Base-by-base conservation (phyloP, 2,329 filamentous ascomycete genomes). In the Xylariales sp. region DNA sequence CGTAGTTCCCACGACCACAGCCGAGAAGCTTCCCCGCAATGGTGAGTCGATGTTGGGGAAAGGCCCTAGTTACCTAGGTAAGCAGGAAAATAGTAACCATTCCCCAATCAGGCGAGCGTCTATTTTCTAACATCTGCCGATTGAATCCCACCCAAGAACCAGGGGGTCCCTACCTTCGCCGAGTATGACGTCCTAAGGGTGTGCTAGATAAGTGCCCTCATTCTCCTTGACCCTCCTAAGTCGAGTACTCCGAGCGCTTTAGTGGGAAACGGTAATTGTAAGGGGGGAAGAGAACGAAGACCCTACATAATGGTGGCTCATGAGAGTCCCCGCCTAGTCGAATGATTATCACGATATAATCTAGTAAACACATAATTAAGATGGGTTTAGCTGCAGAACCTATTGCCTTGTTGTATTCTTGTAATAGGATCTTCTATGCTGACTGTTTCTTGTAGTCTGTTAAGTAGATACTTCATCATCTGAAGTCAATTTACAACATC, bases 11-110 rank as follows among this genome's bases (percentile, higher is more conserved):
- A 62, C 18, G 34, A 55, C 34, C 58, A 69, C 43, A 70, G 68
- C 68, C 67, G 65, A 68, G 45, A 60, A 53, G 36, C 45, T 70
- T 70, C 68, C 68, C 68, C 68, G 70, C 70, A 70, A 43, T 55
- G 34, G 43, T 55, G 28, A 43, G 48, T 49, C 36, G 39, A 57
- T 36, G 32, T 64, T 63, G 34, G 46, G 52, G 55, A 45, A 43
- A 59, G 14, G 28, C 32, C 49, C 43, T 54, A 36, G 43, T 62
- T 62, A 62, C 32, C 58, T 55, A 62, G 41, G 48, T 54, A 62
- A 61, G 49, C 30, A 62, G 18, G 56, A 54, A 59, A 36, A 54
- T 60, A 58, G 46, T 39, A 30, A 39, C 5, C 36, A 18, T 52
- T 50, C 16, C 36, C 43, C 34, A 32, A 36, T 54, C 18, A 23